These are phyloP conservation scores for Microbotryum scabiosae DNA, from an alignment of 1,284 basidiomycete genomes.

Conservation along the genomic window DNA sequence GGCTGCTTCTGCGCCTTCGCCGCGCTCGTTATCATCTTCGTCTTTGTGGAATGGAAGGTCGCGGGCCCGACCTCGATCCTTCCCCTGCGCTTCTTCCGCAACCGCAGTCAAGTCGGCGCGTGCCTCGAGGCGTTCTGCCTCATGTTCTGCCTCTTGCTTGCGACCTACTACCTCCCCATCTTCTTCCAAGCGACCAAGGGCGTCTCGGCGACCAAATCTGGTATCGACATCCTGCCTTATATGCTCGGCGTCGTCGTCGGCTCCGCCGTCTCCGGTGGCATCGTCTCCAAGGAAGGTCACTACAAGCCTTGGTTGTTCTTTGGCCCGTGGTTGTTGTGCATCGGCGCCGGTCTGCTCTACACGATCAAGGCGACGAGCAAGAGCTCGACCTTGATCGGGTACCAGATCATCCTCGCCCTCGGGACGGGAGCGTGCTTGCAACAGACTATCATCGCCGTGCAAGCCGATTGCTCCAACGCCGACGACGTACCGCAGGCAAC, in stretches of 20 bases:
- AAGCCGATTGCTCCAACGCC: constrained; percentile 42
- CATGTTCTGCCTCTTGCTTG: constrained; percentile 42
- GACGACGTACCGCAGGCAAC: constrained; percentile 25
- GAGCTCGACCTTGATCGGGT: constrained; percentile 42
- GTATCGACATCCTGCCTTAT: constrained; percentile 47
- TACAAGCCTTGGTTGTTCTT: constrained; percentile 43
- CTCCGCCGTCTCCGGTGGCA: constrained; percentile 41
- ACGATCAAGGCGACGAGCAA: constrained; percentile 41
- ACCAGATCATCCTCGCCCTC: constrained; percentile 42
- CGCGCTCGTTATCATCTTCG: constrained; percentile 39
- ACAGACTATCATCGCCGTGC: constrained; percentile 43
- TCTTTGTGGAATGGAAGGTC: constrained; percentile 40
- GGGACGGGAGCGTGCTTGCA: constrained; percentile 37
- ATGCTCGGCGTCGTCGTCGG: constrained; percentile 40
- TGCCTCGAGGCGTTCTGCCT: constrained; percentile 41
- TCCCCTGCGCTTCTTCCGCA: constrained; percentile 39
- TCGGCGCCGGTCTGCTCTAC: constrained; percentile 46
- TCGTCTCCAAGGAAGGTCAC: constrained; percentile 39
- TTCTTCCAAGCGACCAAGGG: constrained; percentile 35
- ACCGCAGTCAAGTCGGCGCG: constrained; percentile 39
- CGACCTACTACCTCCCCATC: constrained; percentile 42
- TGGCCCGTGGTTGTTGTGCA: constrained; percentile 36
- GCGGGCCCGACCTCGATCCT: constrained; percentile 42
- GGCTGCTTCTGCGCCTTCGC: constrained; percentile 37
- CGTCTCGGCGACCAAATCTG: constrained; percentile 41